A percentile compares a stretch with the other conserved stretches of the same genome.
phyloP scores from a whole-genome alignment of 2,329 filamentous ascomycete genomes.

The Alternaria ventricosa region DNA sequence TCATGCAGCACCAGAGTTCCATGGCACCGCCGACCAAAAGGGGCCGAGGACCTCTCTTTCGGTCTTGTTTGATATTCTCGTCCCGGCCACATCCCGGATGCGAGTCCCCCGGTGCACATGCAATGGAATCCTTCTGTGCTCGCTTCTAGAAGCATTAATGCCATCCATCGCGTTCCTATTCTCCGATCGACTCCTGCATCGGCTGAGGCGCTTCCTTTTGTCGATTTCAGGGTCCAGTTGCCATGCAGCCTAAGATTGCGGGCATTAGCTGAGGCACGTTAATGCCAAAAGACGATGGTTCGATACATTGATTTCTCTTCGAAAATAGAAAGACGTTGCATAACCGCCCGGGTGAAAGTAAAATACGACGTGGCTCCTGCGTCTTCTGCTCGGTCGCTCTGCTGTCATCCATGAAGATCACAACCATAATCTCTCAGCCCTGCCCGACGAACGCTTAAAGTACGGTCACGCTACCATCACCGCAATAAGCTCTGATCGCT shows the following conservation, averaged over 20 bases:
- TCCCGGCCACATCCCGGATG: background rate
- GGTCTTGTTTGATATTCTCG: constrained; percentile 1
- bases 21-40: background rate
- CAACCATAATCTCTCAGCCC: background rate
- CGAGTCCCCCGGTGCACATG: background rate
- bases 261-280: background rate
- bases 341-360: background rate
- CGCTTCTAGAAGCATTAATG: constrained; percentile 27
- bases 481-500: background rate
- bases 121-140: constrained; percentile 19
- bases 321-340: background rate
- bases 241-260: constrained; percentile 4
- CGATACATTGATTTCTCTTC: background rate
- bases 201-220: constrained; percentile 17
- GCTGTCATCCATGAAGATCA: background rate
- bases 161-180: constrained; percentile 1
- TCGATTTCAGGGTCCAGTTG: constrained; percentile 3
- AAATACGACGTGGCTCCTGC: background rate
- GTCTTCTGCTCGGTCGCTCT: background rate
- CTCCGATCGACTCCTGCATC: constrained; percentile 23
- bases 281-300: background rate
- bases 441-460: background rate
- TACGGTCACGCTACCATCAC: background rate
- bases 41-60: background rate
- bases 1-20: constrained; percentile 2